Percentiles rank a stretch among this genome's conserved stretches.
Conservation (phyloP, 164 flowering plant species). For the Umbilicus rupestris region DNA sequence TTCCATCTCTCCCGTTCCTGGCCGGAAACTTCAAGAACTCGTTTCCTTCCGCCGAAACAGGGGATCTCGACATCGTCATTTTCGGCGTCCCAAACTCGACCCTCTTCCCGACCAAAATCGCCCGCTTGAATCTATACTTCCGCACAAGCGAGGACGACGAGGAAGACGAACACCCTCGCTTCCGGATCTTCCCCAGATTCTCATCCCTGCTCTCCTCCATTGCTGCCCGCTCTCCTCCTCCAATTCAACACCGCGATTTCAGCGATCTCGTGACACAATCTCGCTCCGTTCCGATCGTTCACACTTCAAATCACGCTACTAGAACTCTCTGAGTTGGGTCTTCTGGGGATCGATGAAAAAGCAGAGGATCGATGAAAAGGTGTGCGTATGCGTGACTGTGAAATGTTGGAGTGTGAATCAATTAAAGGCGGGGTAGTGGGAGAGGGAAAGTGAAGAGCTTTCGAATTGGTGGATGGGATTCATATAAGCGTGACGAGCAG, state of each 20-base stretch:
- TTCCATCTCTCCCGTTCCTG: conserved; percentile 13
- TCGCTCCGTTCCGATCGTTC: no score
- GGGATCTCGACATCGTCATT: conserved; percentile 16
- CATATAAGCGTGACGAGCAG: not conserved
- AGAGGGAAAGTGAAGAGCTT: not conserved
- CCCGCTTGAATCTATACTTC: conserved; percentile 33
- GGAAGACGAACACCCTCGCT: conserved; percentile 46
- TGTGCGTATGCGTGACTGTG: no score
- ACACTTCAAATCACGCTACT: no score
- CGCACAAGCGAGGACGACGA: conserved; percentile 39
- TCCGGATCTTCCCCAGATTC: conserved; percentile 33
- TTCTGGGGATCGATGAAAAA: no score
- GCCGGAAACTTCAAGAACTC: conserved; percentile 6
- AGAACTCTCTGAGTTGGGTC: no score
- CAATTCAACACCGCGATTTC: no score
- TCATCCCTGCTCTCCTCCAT: not conserved
- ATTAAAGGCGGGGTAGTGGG: not conserved
- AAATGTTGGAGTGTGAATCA: not conserved
- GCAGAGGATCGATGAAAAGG: no score
- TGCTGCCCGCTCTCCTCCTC: not conserved
- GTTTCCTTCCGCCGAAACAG: conserved; percentile 13
- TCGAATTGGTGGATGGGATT: not conserved
- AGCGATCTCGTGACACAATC: no score
- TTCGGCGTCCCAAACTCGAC: conserved; percentile 36
- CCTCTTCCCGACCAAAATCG: conserved; percentile 35